phyloP scores from a whole-genome alignment of 345 rosid genomes.

The Excoecaria agallocha region DNA sequence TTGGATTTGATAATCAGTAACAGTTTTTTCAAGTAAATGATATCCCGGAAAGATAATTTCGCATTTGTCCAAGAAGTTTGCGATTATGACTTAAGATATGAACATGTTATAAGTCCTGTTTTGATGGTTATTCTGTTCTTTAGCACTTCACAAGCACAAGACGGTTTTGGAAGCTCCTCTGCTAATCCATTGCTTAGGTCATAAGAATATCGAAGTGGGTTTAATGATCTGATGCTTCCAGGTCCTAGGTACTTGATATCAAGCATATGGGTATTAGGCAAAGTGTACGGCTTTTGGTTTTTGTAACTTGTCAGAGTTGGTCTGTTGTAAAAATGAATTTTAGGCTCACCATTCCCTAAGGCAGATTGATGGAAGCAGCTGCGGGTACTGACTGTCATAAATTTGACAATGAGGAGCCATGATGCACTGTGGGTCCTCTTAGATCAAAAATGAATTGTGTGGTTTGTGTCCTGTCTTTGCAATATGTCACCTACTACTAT shows the following conservation, averaged over 20 bases:
- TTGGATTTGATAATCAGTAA: not conserved
- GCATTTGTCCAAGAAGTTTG: not conserved
- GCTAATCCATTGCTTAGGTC: not conserved
- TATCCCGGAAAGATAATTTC: not conserved
- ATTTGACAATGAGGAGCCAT: not conserved
- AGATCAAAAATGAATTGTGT: not conserved
- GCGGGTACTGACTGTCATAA: not conserved
- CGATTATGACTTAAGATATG: not conserved
- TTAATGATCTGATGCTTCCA: not conserved
- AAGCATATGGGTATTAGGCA: not conserved
- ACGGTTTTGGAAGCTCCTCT: not conserved
- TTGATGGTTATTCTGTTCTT: too few relatives aligned
- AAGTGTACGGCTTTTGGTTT: not conserved
- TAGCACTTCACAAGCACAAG: not conserved
- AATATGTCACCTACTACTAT: not conserved
- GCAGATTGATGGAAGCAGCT: not conserved
- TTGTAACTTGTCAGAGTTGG: not conserved
- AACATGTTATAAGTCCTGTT: not conserved
- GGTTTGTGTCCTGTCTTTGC: not conserved
- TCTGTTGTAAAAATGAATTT: not conserved
- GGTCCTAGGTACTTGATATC: not conserved
- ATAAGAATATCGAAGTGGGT: not conserved
- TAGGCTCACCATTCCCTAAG: not conserved
- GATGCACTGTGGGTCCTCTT: not conserved
- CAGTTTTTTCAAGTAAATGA: not conserved